Base-by-base conservation (phyloP, 345 rosid species). In the Populus nigra region DNA sequence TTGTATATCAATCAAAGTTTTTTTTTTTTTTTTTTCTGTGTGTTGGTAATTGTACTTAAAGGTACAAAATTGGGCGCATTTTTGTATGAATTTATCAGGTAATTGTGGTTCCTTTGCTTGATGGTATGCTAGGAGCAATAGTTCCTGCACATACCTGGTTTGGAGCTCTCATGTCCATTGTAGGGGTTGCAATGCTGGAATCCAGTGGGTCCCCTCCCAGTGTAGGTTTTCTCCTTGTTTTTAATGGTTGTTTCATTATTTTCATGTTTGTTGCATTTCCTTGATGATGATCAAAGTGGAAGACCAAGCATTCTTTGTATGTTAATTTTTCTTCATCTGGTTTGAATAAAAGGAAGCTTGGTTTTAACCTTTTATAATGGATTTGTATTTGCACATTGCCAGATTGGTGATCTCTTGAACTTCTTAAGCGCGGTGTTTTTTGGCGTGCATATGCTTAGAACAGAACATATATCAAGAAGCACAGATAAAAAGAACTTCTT, bases 381-480 rank as follows among this genome's bases (percentile, higher is more conserved):
- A 53, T 53, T 53, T 18, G 59, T 20, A 20, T 1, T 25, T 72
- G 27, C 47, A 53, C 65, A 15, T 61, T 68, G 74, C 68, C 85
- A 89, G 90, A 83, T 90, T 18, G 94, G 92, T 65, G 92, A 92
- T 81, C 85, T 92, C 65, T 79, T 85, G 69, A 92, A 86, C 87
- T 87, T 88, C 84, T 84, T 87, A 73, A 88, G 91, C 61, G 90
- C 91, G 0, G 82, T 86, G 75, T 90, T 89, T 85, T 89, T 88
- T n/a, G 91, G 91, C n/a, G 80, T 90, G 70, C 89, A 88, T 85
- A 85, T 88, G 90, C 78, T 90, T 53, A 84, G 90, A 83, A 90
- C 90, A 1, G 91, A 89, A 75, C 91, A 87, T 74, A 76, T 88
- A 69, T 86, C 90, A 53, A 87, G 90, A 78, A 86, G 74, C 76